A percentile compares a stretch with the other conserved stretches of the same genome.
Conservation (phyloP, 305 asterid species). For the Fraxinus dipetala region DNA sequence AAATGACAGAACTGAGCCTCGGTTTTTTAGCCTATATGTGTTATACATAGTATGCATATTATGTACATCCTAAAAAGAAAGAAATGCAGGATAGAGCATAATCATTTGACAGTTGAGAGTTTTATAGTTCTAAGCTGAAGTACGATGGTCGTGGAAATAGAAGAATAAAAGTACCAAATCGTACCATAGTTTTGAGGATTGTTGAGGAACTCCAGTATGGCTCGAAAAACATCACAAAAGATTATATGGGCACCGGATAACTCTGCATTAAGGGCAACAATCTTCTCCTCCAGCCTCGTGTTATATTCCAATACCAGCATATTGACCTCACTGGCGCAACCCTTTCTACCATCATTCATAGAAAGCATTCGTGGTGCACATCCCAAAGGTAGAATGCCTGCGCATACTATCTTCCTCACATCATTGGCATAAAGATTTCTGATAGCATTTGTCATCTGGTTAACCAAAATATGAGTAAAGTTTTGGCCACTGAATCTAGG, state of each 20-base stretch:
- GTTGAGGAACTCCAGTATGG: conserved; percentile 47
- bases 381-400: conserved; percentile 62
- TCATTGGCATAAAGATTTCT: conserved; percentile 42
- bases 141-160: neutral
- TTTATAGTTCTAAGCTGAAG: neutral
- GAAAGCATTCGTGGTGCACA: conserved; percentile 44
- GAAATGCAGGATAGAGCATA: neutral
- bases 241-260: conserved; percentile 34
- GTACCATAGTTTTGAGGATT: conserved; percentile 48
- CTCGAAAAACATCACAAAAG: conserved; percentile 54
- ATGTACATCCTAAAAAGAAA: neutral
- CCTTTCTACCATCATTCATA: conserved; percentile 18
- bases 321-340: conserved; percentile 52
- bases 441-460: conserved; percentile 50
- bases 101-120: neutral
- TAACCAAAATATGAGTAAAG: conserved; percentile 41
- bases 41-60: neutral
- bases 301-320: conserved; percentile 46
- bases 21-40: neutral
- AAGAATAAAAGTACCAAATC: neutral
- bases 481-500: conserved; percentile 14
- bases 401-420: conserved; percentile 51
- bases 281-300: conserved; percentile 41
- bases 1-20: neutral
- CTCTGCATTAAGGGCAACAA: conserved; percentile 38